A percentile compares a stretch with the other conserved stretches of the same genome.
These are phyloP conservation scores for Aspergillus floridensis DNA, from an alignment of 2,329 filamentous ascomycete genomes.

Conservation along the genomic window DNA sequence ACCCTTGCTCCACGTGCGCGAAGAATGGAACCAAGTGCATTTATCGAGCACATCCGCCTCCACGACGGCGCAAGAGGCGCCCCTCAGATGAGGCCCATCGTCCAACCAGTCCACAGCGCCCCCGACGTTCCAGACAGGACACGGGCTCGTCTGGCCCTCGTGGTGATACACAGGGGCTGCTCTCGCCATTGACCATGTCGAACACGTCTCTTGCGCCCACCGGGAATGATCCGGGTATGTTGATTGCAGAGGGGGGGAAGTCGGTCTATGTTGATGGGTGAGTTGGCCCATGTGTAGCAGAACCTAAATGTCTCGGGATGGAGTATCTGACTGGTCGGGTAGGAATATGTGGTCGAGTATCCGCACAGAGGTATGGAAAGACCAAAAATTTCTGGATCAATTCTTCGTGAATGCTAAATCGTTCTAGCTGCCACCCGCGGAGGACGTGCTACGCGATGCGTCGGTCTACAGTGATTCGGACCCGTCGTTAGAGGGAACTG, in stretches of 20 bases:
- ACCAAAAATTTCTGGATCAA: background rate
- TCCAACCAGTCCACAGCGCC: background rate
- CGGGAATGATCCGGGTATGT: background rate
- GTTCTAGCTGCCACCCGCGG: slow-evolving; percentile 2
- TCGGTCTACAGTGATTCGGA: background rate
- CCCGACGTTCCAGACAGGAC: background rate
- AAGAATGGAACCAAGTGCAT: slow-evolving; percentile 2
- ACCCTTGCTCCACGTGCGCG: slow-evolving; percentile 8
- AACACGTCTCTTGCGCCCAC: background rate
- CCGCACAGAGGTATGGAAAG: slow-evolving; percentile 3
- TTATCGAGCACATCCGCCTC: slow-evolving; percentile 3
- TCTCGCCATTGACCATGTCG: background rate
- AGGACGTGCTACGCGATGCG: slow-evolving; percentile 6
- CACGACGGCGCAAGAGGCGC: slow-evolving; percentile 7
- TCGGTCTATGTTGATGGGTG: slow-evolving; percentile 9
- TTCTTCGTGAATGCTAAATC: background rate
- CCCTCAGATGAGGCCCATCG: background rate
- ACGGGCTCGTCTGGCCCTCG: background rate
- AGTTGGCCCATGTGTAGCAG: background rate
- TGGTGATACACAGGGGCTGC: background rate
- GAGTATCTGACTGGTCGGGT: background rate
- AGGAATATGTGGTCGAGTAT: slow-evolving; percentile 10
- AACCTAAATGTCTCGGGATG: no score
- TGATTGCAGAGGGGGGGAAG: slow-evolving; percentile 5
- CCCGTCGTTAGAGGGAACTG: background rate